Base-by-base conservation (phyloP, 2,329 filamentous ascomycete genomes). In the Chrysoporthe austroafricana region DNA sequence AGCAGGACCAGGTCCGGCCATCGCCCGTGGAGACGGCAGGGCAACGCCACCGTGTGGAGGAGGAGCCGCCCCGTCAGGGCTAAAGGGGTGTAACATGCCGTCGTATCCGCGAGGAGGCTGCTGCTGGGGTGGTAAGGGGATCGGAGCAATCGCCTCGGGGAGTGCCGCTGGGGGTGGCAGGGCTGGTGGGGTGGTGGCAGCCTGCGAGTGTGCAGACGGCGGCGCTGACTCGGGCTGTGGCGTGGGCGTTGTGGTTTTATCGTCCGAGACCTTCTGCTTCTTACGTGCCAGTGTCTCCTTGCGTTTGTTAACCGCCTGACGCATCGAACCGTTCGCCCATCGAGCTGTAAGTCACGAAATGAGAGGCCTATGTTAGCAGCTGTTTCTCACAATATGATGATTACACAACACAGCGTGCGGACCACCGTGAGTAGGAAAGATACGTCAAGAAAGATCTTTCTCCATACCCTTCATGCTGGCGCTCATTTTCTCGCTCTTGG, bases 401-500 rank as follows among this genome's bases (percentile, higher is more conserved):
- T 44, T 62, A 59, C 46, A 66, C 36, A 63, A 50, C 50, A 18
- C 21, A 8, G 4, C 21, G 50, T 9, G 50, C 50, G 3, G 52
- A 26, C 26, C 34, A 13, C 21, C 6, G 34, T 39, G 4, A 9
- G 18, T 39, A 39, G 34, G 3, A 36, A 62, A 26, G 36, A 18
- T 50, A 56, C 34, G 34, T 1, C 21, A 54, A 32, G 42, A 32
- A 60, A 34, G n/a, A 26, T 43, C 11, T 11, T 16, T 36, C 18
- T n/a, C 76, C 83, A 78, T 79, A 88, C 86, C 85, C 79, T 87
- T 87, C 86, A 89, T 89, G 2, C 86, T 88, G 21, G 82, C 83
- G n/a, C 84, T 87, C 86, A 89, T 88, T 80, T 89, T 89, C 77
- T 89, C 86, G 42, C 85, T 87, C 78, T 89, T 89, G 60, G 85